Evolutionary conservation across 148 eudicot species (phyloP).

Genomic region (Rhododendron williamsianum): DNA sequence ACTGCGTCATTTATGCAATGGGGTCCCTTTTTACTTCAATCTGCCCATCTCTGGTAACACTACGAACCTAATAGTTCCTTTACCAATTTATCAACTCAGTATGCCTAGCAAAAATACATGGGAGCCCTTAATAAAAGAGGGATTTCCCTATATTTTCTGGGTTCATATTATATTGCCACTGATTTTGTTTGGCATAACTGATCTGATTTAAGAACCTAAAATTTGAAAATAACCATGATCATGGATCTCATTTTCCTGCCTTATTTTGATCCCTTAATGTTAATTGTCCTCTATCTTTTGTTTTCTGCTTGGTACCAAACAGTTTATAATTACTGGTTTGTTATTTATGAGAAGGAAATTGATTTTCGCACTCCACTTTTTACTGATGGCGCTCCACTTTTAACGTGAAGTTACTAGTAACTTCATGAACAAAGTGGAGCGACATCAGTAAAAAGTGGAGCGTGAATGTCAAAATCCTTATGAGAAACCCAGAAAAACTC

Average conservation of each 20-base stretch:
- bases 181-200: neutral
- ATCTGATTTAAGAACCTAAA: neutral
- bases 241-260: neutral
- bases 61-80: neutral
- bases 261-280: neutral
- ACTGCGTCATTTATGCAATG: conserved; percentile 92
- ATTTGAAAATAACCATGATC: neutral
- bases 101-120: neutral
- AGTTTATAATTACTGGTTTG: neutral
- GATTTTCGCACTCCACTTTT: too few relatives aligned
- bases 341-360: neutral
- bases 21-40: conserved; percentile 96
- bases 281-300: neutral
- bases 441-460: too few relatives aligned
- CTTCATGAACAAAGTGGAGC: too few relatives aligned
- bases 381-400: too few relatives aligned
- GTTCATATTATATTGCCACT: neutral
- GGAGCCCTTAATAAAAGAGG: neutral
- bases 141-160: neutral
- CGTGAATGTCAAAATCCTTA: too few relatives aligned
- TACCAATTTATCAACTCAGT: neutral
- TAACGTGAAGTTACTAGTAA: too few relatives aligned
- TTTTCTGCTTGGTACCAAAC: neutral
- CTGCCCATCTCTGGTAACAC: conserved; percentile 87
- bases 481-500: neutral